These are phyloP conservation scores for Diaporthe citri DNA, from an alignment of 2,329 filamentous ascomycete genomes.

Conservation along the genomic window DNA sequence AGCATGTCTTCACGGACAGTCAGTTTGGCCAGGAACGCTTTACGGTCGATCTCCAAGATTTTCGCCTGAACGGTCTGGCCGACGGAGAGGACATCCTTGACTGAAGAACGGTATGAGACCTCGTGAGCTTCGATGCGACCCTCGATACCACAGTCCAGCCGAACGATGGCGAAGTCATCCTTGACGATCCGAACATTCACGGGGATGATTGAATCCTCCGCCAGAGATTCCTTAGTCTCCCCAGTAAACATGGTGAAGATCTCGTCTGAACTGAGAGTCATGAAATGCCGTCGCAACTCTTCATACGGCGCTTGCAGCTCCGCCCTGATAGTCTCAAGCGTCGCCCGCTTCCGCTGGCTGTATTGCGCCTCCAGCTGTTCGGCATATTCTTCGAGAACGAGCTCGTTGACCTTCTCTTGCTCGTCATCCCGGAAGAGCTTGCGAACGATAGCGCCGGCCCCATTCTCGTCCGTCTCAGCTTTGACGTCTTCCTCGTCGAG, in stretches of 20 bases:
- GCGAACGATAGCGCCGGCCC: constrained; percentile 89
- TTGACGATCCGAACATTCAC: constrained; percentile 90
- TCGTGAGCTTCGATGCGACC: constrained; percentile 87
- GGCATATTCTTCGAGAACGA: constrained; percentile 96
- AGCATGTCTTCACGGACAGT: constrained; percentile 87
- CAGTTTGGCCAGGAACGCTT: constrained; percentile 85
- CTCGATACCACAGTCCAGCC: constrained; percentile 94
- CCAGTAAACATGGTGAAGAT: constrained; percentile 98
- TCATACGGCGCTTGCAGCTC: constrained; percentile 95
- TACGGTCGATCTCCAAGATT: constrained; percentile 87
- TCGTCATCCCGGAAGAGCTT: constrained; percentile 96
- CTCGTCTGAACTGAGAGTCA: constrained; percentile 77
- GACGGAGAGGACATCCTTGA: constrained; percentile 79
- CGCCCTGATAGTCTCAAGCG: constrained; percentile 93
- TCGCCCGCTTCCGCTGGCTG: constrained; percentile 94
- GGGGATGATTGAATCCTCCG: constrained; percentile 92
- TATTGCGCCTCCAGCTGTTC: constrained; percentile 95
- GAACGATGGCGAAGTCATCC: constrained; percentile 92
- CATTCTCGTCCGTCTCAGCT: constrained; percentile 90
- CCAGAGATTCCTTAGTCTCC: constrained; percentile 86
- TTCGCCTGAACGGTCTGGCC: constrained; percentile 92
- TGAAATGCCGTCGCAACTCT: constrained; percentile 87
- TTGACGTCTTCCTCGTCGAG: constrained; percentile 98
- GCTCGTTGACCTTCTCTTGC: constrained; percentile 94
- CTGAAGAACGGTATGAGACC: constrained; percentile 78